Conservation (phyloP, 1,284 basidiomycete genomes). For the Rhodotorula sp. region DNA sequence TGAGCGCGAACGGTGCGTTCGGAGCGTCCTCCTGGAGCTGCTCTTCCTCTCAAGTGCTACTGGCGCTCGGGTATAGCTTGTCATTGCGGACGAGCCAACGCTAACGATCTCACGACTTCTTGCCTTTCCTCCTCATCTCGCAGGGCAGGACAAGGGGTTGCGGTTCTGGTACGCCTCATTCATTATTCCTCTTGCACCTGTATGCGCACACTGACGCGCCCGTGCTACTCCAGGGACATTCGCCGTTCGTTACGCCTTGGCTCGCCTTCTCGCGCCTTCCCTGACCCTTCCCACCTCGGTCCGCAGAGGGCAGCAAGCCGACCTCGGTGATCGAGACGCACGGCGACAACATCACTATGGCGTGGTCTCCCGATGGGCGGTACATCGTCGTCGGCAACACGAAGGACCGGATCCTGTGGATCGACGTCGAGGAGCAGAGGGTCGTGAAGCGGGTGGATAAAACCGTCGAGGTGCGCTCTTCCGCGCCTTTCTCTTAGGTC, state of each 20-base stretch:
- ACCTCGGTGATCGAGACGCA: conserved; percentile 30
- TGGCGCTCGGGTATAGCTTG: neutral
- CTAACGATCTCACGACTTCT: too few species aligned
- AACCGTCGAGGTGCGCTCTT: conserved; percentile 16
- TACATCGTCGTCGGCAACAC: conserved; percentile 32
- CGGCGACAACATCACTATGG: conserved; percentile 40
- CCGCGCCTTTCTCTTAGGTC: neutral
- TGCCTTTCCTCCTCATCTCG: neutral
- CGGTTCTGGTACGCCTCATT: conserved; percentile 37
- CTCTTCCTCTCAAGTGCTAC: neutral
- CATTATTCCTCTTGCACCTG: rapidly evolving
- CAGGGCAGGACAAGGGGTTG: conserved; percentile 31
- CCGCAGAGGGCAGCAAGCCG: conserved; percentile 37
- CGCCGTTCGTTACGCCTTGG: conserved; percentile 23
- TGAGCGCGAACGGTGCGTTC: conserved; percentile 28
- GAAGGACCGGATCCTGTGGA: conserved; percentile 26
- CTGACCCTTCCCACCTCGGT: neutral
- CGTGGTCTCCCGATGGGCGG: conserved; percentile 41
- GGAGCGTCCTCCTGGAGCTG: neutral
- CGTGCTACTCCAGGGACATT: conserved; percentile 36
- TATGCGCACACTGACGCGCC: neutral
- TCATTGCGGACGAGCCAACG: neutral
- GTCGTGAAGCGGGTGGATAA: conserved; percentile 14
- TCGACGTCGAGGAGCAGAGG: conserved; percentile 32
- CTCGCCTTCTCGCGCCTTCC: too few species aligned